Evolutionary conservation across 129 eudicot species (phyloP), one percentile per base, ranked within the genome.

Genomic region (Kitagawia praeruptora): DNA sequence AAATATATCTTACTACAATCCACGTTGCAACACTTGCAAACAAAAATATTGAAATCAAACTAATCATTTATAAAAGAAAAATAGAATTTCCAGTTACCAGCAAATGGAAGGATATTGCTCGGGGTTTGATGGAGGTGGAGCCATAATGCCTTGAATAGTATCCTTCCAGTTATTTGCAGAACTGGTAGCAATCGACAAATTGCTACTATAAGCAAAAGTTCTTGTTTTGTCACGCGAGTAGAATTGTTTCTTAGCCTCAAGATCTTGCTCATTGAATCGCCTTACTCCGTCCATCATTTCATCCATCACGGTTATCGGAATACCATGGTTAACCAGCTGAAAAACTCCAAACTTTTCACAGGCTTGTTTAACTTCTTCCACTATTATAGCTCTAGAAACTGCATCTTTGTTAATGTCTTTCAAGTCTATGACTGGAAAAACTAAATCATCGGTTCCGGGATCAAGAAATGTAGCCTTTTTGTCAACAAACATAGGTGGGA

Each of bases 141-240:
- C 80, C 85, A 85, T 84, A 1, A 3, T 25, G 51, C 78, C 74
- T 39, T 18, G 16, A 9, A 86, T 19, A 6, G 85, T 7, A 72
- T 89, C 92, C 76, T 87, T 86, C 92, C 92, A 86, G 25, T 71
- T 78, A 38, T 88, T 81, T 2, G 85, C 84, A 0, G 78, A 49
- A 8, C 81, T 23, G 12, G 18, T 72, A 75, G 49, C 80, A 51
- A 87, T 41, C 48, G 67, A 82, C 80, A 75, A 82, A 75, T 83
- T 82, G 18, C 67, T 38, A 27, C 82, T 45, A 27, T 44, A 87
- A 8, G 45, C 27, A 46, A 82, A 56, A 31, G 27, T 70, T 28
- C 8, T 46, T 28, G 56, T 70, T 13, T 41, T 2, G 14, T 85
- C 80, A 14, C 85, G 74, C 2, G 76, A 77, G 47, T 88, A 88